These are phyloP conservation scores for Cytospora piceicola DNA, from an alignment of 2,329 filamentous ascomycete genomes.

Conservation along the genomic window DNA sequence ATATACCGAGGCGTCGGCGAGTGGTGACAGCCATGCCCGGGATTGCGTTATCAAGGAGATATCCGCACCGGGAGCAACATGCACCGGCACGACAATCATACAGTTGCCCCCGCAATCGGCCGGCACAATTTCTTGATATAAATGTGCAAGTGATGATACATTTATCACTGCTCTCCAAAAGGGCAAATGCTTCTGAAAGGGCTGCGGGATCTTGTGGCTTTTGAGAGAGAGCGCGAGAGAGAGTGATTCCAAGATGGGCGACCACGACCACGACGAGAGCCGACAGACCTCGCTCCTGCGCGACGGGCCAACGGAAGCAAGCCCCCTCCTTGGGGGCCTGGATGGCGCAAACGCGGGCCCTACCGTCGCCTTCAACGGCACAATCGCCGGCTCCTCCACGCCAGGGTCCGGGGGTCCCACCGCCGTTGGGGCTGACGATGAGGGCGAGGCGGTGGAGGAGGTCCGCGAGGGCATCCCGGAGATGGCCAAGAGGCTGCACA, in stretches of 20 bases:
- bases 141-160: too few relatives aligned
- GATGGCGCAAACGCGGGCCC: neutral
- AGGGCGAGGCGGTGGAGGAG: neutral
- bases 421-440: neutral
- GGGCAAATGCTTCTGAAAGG: neutral
- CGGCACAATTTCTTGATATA: neutral
- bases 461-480: slow-evolving; percentile 35
- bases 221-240: too few relatives aligned
- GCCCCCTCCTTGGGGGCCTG: slow-evolving; percentile 19
- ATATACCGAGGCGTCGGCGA: too few relatives aligned
- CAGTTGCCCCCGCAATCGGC: neutral
- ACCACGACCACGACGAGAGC: slow-evolving; percentile 18
- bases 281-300: neutral
- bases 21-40: too few relatives aligned
- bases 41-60: neutral
- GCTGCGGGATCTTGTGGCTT: neutral
- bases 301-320: slow-evolving; percentile 15
- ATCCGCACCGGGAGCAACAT: neutral
- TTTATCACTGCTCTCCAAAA: too few relatives aligned
- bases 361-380: neutral
- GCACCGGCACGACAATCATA: neutral
- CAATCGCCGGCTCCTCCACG: slow-evolving; percentile 8
- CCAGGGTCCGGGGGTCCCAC: slow-evolving; percentile 1
- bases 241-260: slow-evolving; percentile 13
- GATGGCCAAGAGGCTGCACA: slow-evolving; percentile 43